Base-by-base conservation (phyloP, 1,284 basidiomycete species). In the Athelia sp. region DNA sequence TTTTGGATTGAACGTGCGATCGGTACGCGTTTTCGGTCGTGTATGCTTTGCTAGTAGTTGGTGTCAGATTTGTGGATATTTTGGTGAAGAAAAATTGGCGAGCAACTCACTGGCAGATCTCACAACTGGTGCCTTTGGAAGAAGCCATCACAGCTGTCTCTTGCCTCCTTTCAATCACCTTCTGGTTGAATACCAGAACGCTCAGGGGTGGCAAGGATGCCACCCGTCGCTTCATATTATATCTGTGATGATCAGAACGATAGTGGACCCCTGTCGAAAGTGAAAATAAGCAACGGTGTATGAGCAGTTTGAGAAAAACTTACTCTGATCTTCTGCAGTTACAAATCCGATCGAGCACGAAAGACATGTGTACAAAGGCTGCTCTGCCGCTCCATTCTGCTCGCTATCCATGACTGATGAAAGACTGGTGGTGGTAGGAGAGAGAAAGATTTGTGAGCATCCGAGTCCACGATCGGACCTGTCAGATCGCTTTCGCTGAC, bases 201-300 rank as follows among this genome's bases (percentile, higher is more conserved):
- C 83, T 85, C 60, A 99, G 84, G 2, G 97, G 95, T 3, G 93
- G 88, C 2, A 99, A 78, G 14, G 81, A 84, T 6, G 97, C 95
- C 17, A 98, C 92, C 34, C 94, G 84, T 55, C 97, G 87, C 73
- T 98, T 98, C 86, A 98, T 94, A 67, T 99, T 99, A 72, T 99
- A 99, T 47, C 95, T 79, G 70, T 99, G 97, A 66, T 92, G 87
- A 68, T 99, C 97, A 32, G 93, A 93, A 57, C 84, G 84, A 68
- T 97, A 98, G 66, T 99, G 97, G 0, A 75, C 72, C 54, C 97
- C 87, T 89, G 58, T 8, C 55, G 13, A 43, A 18, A 3, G 35
- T 14, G 31, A 45, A 46, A 56, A 49, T 52, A 47, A 53, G 47
- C 47, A 23, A 2, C 26, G 31, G 24, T 18, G 29, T 13, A 54